Conservation (phyloP, 768 basidiomycete species). For the Candolleomyces aberdarensis region DNA sequence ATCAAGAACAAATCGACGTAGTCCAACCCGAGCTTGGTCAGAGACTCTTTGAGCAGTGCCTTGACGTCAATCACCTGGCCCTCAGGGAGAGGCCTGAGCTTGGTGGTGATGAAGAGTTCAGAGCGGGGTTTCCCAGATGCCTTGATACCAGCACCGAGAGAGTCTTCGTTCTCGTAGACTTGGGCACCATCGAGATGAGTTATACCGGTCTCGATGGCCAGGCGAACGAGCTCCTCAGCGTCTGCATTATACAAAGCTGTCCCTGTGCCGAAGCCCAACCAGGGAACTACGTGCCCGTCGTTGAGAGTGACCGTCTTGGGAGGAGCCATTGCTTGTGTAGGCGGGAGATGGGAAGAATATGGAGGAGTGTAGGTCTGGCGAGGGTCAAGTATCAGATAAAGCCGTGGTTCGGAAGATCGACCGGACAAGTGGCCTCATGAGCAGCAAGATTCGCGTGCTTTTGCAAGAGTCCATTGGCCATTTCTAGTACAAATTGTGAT, state of each 20-base stretch:
- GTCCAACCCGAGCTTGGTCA: conserved; percentile 49
- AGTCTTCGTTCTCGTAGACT: conserved; percentile 52
- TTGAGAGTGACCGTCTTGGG: conserved; percentile 37
- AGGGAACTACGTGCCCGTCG: conserved; percentile 51
- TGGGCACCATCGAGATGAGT: conserved; percentile 68
- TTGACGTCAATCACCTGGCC: conserved; percentile 40
- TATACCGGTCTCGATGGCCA: conserved; percentile 55
- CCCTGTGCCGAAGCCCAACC: conserved; percentile 63
- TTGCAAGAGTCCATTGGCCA: too few species aligned
- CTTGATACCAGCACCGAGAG: conserved; percentile 48
- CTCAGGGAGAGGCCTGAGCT: conserved; percentile 38
- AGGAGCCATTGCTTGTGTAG: conserved; percentile 29
- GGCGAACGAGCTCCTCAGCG: conserved; percentile 33
- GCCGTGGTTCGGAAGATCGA: background rate
- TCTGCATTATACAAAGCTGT: conserved; percentile 48
- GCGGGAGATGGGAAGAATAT: conserved; percentile 15
- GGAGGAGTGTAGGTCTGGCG: background rate
- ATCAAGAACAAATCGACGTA: conserved; percentile 66
- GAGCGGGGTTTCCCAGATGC: conserved; percentile 49
- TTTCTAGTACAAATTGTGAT: too few species aligned
- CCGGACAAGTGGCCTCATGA: background rate
- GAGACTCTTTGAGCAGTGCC: conserved; percentile 46
- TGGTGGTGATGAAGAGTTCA: conserved; percentile 62
- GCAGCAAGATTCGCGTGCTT: background rate
- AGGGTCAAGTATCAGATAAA: background rate